Percentiles rank a stretch among this genome's conserved stretches.
Conservation (phyloP, 2,329 filamentous ascomycete genomes). For the Cercospora sp. region DNA sequence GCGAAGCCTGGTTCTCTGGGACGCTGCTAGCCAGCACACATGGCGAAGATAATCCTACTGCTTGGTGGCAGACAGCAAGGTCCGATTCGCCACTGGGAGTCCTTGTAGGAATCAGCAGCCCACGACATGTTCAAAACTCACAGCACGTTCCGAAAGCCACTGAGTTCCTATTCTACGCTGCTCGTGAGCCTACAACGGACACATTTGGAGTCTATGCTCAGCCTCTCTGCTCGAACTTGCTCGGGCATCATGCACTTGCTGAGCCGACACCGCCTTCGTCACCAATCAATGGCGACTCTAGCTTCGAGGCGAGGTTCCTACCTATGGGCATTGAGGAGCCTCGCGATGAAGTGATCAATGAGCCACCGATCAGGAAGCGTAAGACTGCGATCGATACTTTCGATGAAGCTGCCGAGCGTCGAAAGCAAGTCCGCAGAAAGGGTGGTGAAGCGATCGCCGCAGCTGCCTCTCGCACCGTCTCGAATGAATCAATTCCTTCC, state of each 20-base stretch:
- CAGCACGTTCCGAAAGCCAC: neutral
- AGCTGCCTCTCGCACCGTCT: constrained; percentile 39
- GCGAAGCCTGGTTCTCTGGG: constrained; percentile 28
- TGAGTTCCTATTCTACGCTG: constrained; percentile 51
- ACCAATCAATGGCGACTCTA: constrained; percentile 19
- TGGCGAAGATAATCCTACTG: neutral
- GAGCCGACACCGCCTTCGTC: constrained; percentile 34
- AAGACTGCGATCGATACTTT: constrained; percentile 48
- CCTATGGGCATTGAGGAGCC: constrained; percentile 6
- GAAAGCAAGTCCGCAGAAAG: constrained; percentile 45
- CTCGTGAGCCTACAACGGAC: constrained; percentile 28
- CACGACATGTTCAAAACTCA: neutral
- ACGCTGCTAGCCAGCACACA: constrained; percentile 18
- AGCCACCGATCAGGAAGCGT: constrained; percentile 42
- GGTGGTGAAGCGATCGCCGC: constrained; percentile 49
- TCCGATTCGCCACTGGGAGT: constrained; percentile 28
- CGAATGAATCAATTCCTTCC: constrained; percentile 31
- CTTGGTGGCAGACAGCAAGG: constrained; percentile 27
- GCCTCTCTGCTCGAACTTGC: constrained; percentile 47
- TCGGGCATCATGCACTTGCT: constrained; percentile 25
- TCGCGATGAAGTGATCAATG: constrained; percentile 27
- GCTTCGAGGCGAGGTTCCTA: constrained; percentile 31
- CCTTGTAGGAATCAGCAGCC: constrained; percentile 18
- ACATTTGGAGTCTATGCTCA: constrained; percentile 41
- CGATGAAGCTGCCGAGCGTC: constrained; percentile 49